phyloP scores from a whole-genome alignment of 305 asterid species.

The Fraxinus greggii region DNA sequence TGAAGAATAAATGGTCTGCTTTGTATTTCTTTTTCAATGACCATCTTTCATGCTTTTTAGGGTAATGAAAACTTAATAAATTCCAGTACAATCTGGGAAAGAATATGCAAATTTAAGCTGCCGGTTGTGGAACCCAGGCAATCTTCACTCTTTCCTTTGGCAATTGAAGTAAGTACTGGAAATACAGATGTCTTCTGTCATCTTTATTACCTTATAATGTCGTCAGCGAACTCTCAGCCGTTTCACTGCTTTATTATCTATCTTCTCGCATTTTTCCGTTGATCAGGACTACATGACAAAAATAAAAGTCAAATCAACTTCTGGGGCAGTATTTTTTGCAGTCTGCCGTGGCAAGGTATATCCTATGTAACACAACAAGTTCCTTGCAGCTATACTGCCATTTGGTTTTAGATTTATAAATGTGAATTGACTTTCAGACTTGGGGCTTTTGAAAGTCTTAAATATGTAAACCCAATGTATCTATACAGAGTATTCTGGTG shows the following conservation, averaged over 20 bases:
- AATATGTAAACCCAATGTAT: not conserved
- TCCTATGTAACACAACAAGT: not conserved
- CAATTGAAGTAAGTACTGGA: constrained; percentile 67
- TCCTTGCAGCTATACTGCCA: not conserved
- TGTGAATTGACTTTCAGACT: not conserved
- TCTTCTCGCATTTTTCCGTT: not conserved
- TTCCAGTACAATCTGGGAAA: constrained; percentile 88
- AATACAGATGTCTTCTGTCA: constrained; percentile 23
- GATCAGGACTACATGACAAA: constrained; percentile 86
- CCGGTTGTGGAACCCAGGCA: constrained; percentile 99
- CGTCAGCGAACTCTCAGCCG: constrained; percentile 17
- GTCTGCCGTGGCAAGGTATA: constrained; percentile 98
- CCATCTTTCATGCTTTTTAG: constrained; percentile 39
- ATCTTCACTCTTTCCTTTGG: constrained; percentile 74
- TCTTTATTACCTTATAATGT: constrained; percentile 8
- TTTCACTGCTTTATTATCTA: constrained; percentile 25
- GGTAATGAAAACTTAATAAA: constrained; percentile 52
- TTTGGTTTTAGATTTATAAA: not conserved
- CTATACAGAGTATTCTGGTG: not conserved
- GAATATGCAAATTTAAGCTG: constrained; percentile 86
- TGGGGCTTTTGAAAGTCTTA: not conserved
- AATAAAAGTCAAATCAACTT: constrained; percentile 59
- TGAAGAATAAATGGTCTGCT: constrained; percentile 9
- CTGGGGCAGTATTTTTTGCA: constrained; percentile 93
- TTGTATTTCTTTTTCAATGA: constrained; percentile 20